Conservation (phyloP, 805 yeast genomes). For the Wickerhamiella nectarea region DNA sequence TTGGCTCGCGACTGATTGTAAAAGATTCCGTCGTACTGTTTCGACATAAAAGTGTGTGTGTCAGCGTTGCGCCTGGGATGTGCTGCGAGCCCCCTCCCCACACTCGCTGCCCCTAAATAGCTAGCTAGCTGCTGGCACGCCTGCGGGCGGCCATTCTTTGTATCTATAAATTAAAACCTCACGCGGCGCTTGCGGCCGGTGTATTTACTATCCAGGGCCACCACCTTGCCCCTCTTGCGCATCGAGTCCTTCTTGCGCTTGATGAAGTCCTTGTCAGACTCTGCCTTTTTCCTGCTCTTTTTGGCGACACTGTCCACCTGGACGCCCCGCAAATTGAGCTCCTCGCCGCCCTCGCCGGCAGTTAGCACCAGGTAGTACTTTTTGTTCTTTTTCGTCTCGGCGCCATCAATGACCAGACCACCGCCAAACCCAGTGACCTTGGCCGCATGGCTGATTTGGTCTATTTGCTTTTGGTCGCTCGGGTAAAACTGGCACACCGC, state of each 20-base stretch:
- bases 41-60: constrained; percentile 18
- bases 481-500: constrained; percentile 97
- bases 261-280: constrained; percentile 67
- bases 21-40: constrained; percentile 81
- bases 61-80: background rate
- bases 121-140: no score
- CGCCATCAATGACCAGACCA: constrained; percentile 86
- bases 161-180: constrained; percentile 36
- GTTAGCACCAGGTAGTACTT: constrained; percentile 82
- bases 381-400: constrained; percentile 81
- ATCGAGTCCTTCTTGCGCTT: constrained; percentile 83
- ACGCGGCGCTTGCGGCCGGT: constrained; percentile 75
- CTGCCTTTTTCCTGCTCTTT: constrained; percentile 33
- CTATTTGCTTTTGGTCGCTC: constrained; percentile 70
- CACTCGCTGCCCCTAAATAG: no score
- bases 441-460: constrained; percentile 67
- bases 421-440: constrained; percentile 93
- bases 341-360: constrained; percentile 68
- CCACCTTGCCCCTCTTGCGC: constrained; percentile 78
- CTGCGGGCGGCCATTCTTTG: no score
- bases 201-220: constrained; percentile 80
- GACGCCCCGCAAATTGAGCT: constrained; percentile 66
- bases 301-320: constrained; percentile 44
- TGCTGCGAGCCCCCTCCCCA: no score
- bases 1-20: constrained; percentile 68